These are phyloP conservation scores for Beauveria medogensis DNA, from an alignment of 2,329 filamentous ascomycete genomes.

Conservation along the genomic window DNA sequence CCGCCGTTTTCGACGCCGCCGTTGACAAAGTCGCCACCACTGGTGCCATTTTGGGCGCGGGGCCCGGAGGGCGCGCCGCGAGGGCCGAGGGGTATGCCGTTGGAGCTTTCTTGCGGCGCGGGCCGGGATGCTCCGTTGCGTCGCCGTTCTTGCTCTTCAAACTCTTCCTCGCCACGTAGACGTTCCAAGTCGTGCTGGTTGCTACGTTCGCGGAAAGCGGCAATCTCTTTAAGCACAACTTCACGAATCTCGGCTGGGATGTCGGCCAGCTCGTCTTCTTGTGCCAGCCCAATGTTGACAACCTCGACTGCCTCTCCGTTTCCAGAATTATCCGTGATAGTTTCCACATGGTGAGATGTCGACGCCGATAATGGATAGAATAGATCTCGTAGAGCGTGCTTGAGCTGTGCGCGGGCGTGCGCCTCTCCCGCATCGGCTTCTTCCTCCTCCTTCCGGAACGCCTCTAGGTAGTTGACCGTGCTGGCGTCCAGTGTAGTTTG, in stretches of 20 bases:
- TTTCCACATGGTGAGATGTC: conserved; percentile 57
- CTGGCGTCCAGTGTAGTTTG: conserved; percentile 73
- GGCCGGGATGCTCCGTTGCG: conserved; percentile 55
- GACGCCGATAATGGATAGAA: conserved; percentile 53
- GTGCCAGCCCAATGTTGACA: conserved; percentile 77
- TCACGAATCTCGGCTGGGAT: conserved; percentile 96
- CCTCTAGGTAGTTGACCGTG: conserved; percentile 77
- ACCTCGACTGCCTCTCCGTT: conserved; percentile 67
- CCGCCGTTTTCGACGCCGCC: conserved; percentile 39
- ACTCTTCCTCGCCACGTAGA: conserved; percentile 79
- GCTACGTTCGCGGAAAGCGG: conserved; percentile 86
- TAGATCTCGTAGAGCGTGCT: conserved; percentile 60
- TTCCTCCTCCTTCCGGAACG: conserved; percentile 57
- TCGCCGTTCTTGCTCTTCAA: conserved; percentile 76
- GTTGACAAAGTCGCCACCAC: conserved; percentile 64
- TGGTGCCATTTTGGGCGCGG: conserved; percentile 55
- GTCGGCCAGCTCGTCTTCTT: conserved; percentile 89
- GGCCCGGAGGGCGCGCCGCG: conserved; percentile 57
- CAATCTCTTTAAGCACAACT: conserved; percentile 87
- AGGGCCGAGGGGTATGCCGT: conserved; percentile 35
- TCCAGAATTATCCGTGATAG: conserved; percentile 57
- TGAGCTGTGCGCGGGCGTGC: conserved; percentile 58
- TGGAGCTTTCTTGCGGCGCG: conserved; percentile 60
- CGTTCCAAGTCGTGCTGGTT: conserved; percentile 84
- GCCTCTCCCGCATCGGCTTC: conserved; percentile 62